Evolutionary conservation across 768 basidiomycete species (phyloP), one percentile per base, ranked within the genome.

Genomic region (Pleurotus citrinopileatus): DNA sequence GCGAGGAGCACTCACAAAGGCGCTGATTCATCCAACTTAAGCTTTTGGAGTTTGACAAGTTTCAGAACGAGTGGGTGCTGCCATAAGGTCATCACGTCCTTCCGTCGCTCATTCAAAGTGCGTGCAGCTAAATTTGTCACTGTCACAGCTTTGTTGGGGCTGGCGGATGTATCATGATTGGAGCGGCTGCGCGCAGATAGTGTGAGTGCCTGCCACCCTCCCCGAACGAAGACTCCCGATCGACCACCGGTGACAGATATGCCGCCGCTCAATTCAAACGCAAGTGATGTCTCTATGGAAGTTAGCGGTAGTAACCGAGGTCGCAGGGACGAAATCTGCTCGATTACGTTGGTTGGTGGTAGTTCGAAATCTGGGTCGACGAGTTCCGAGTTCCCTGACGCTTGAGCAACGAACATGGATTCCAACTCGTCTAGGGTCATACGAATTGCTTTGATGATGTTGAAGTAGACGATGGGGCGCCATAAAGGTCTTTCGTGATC

Each of bases 391-490:
- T 66, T 59, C 19, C 60, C 55, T 32, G 63, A 50, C 32, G 57
- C 54, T 29, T 60, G 64, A 5, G 57, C 55, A 36, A 72, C 62
- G 59, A 81, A 75, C 60, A 84, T 81, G 58, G 72, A 73, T 59
- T 89, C 87, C 6, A 91, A 72, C 60, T 89, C 87, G 54, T 84
- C 80, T 48, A 92, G 77, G 43, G 89, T 84, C 70, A 82, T 84
- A 25, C 86, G 83, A 17, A 91, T 72, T 46, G 88, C 89, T 63
- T 84, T 86, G 75, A 93, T 81, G 59, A 92, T 76, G 70, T 93
- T 93, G 73, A 89, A 86, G 69, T 89, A 90, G 26, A 93, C 84
- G 26, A 91, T 83, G 2, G 87, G 83, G 17, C 82, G 79, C 91
- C 91, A 93, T 3, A 81, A 82, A 0, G 83, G 79, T 20, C 87